phyloP scores from a whole-genome alignment of 1,284 basidiomycete genomes.

The Cryptococcus maquisensis region DNA sequence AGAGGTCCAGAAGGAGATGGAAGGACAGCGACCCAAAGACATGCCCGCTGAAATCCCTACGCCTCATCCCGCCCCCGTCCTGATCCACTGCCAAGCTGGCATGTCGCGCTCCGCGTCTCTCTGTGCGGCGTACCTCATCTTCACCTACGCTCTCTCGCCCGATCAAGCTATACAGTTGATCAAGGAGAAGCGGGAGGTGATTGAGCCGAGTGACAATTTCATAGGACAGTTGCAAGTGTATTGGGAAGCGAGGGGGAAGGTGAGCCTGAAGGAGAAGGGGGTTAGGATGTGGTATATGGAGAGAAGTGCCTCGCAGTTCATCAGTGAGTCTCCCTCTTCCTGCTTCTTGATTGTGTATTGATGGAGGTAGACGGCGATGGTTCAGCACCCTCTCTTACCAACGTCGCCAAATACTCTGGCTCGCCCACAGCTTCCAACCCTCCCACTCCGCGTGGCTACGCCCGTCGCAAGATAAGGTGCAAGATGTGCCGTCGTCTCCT shows the following conservation, averaged over 20 bases:
- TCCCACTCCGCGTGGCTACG: conserved; percentile 54
- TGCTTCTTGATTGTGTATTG: neutral
- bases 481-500: conserved; percentile 87
- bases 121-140: conserved; percentile 79
- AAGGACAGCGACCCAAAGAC: conserved; percentile 51
- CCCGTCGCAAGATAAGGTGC: conserved; percentile 63
- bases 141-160: conserved; percentile 60
- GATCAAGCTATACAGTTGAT: conserved; percentile 66
- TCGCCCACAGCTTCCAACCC: conserved; percentile 62
- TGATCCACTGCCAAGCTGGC: conserved; percentile 83
- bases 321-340: conserved; percentile 55
- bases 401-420: conserved; percentile 69
- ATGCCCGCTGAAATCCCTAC: no score
- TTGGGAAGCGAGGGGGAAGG: conserved; percentile 63
- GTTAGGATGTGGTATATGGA: conserved; percentile 78
- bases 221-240: conserved; percentile 72
- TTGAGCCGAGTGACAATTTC: conserved; percentile 78
- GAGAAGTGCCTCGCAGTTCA: conserved; percentile 64
- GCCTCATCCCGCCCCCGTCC: conserved; percentile 47
- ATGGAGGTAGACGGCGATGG: conserved; percentile 57
- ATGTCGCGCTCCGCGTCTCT: conserved; percentile 77
- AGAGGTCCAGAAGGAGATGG: no score
- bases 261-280: conserved; percentile 63
- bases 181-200: conserved; percentile 59
- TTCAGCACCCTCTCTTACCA: conserved; percentile 58